Percentiles rank a stretch among this genome's conserved stretches.
phyloP scores from a whole-genome alignment of 2,329 filamentous ascomycete species.

The Ploettnerulaceae sp. region DNA sequence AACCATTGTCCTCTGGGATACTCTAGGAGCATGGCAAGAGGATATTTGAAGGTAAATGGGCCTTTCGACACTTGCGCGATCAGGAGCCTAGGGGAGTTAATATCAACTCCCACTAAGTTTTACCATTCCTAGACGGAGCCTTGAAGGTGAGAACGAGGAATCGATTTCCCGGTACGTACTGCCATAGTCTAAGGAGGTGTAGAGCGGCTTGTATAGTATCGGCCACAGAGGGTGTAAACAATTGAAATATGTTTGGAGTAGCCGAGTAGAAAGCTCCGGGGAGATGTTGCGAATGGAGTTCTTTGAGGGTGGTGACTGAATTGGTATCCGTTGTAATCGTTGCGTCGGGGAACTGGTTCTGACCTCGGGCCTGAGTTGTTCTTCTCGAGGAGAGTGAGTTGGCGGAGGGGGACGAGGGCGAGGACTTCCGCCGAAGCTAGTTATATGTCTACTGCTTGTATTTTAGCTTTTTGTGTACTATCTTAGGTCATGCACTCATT shows the following conservation, averaged over 20 bases:
- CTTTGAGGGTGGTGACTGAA: not conserved
- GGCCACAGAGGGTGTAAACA: constrained; percentile 33
- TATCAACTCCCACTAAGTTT: no score
- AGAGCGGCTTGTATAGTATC: constrained; percentile 32
- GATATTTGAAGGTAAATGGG: no score
- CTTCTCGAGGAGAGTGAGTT: not conserved
- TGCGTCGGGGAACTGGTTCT: not conserved
- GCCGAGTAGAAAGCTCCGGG: constrained; percentile 23
- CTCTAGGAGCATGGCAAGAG: no score
- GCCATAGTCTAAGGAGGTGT: constrained; percentile 26
- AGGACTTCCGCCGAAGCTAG: constrained; percentile 6
- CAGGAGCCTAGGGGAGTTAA: no score
- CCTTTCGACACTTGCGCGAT: no score
- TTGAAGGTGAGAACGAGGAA: no score
- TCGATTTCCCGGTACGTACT: no score
- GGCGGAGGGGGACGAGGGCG: constrained; percentile 8
- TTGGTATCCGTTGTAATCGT: not conserved
- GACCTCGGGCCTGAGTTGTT: not conserved
- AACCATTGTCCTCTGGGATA: no score
- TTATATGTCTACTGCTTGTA: constrained; percentile 8
- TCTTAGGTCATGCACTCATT: no score
- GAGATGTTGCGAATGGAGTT: constrained; percentile 14
- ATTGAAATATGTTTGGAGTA: constrained; percentile 31
- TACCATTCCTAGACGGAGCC: no score
- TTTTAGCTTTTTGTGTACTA: no score